phyloP scores from a whole-genome alignment of 352 stramenopile species.

The Phytophthora nicotianae region DNA sequence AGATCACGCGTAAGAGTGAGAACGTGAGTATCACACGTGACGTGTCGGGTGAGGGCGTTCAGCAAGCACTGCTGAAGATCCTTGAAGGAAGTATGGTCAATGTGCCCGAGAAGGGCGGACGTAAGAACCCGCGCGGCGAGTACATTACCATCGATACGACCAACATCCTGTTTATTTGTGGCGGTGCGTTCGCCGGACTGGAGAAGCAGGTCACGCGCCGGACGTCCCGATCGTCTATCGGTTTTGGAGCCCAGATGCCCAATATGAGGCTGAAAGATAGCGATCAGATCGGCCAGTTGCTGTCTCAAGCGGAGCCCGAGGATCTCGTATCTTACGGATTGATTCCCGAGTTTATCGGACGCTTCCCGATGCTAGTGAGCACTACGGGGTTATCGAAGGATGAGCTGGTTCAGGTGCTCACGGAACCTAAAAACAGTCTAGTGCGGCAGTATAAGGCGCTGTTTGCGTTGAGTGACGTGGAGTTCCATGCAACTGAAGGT shows the following conservation, averaged over 20 bases:
- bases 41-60: conserved; percentile 97
- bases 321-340: conserved; percentile 97
- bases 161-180: conserved; percentile 99
- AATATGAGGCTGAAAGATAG: conserved; percentile 72
- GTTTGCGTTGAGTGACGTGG: conserved; percentile 96
- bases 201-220: conserved; percentile 95
- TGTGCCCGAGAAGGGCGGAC: conserved; percentile 96
- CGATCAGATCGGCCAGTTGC: conserved; percentile 91
- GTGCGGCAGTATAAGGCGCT: conserved; percentile 97
- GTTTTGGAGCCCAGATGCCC: conserved; percentile 96
- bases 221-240: conserved; percentile 95
- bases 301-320: conserved; percentile 93
- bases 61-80: conserved; percentile 99
- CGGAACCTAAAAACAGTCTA: conserved; percentile 97
- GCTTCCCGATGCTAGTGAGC: conserved; percentile 97
- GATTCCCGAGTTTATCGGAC: conserved; percentile 98
- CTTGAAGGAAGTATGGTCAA: conserved; percentile 98
- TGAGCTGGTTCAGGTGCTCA: conserved; percentile 96
- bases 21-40: conserved; percentile 96
- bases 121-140: conserved; percentile 96
- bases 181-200: conserved; percentile 96
- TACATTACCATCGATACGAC: conserved; percentile 99
- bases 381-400: conserved; percentile 92
- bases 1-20: conserved; percentile 93
- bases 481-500: conserved; percentile 95